Conservation (phyloP, 2,329 filamentous ascomycete species). For the Trichoderma sp. region DNA sequence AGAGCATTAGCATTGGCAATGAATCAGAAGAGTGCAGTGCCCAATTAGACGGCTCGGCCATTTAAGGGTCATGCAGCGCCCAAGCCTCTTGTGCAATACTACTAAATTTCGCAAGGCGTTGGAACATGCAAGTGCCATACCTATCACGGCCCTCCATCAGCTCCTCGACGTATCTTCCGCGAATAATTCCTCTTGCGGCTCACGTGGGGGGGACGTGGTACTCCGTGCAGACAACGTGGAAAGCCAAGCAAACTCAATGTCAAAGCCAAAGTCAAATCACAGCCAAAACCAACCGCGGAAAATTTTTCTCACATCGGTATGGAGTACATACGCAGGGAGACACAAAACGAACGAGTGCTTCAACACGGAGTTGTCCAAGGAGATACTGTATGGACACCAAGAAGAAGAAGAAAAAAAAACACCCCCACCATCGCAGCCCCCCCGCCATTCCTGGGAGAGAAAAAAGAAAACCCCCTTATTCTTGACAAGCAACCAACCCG, state of each 20-base stretch:
- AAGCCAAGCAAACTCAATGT: neutral
- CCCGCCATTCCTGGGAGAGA: neutral
- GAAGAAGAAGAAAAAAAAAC: neutral
- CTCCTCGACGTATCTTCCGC: neutral
- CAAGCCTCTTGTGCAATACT: neutral
- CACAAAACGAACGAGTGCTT: constrained; percentile 6
- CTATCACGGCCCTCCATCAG: neutral
- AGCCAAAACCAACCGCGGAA: neutral
- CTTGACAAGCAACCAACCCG: neutral
- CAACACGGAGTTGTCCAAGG: neutral
- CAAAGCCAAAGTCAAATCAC: neutral
- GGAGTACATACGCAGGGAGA: neutral
- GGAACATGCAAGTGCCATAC: neutral
- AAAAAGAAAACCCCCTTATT: neutral
- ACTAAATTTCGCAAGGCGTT: neutral
- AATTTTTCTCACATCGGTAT: neutral
- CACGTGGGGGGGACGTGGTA: neutral
- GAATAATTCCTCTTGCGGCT: neutral
- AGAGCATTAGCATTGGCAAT: neutral
- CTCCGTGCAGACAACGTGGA: neutral
- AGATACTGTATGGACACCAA: too few relatives aligned
- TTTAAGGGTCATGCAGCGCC: neutral
- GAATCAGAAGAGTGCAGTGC: neutral
- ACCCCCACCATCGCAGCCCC: neutral
- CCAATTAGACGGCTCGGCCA: neutral